phyloP scores from a whole-genome alignment of 2,329 filamentous ascomycete genomes.

The Capronia epimyces region DNA sequence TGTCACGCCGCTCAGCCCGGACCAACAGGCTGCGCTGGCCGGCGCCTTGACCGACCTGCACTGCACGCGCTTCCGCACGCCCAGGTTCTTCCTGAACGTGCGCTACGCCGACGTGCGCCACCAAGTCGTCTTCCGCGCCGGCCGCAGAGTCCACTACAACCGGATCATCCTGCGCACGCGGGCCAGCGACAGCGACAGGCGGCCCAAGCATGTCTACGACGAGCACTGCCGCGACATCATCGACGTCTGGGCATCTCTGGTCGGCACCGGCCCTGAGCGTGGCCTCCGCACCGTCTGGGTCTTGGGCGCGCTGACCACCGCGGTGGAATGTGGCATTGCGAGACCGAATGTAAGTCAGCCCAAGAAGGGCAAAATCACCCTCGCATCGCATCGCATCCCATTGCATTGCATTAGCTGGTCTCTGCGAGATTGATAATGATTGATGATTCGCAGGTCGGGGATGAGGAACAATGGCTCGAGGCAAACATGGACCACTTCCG shows the following conservation, averaged over 20 bases:
- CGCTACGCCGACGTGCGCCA: slow-evolving; percentile 14
- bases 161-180: slow-evolving; percentile 16
- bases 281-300: slow-evolving; percentile 19
- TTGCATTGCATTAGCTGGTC: too few species aligned
- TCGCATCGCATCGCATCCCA: neutral
- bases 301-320: slow-evolving; percentile 18
- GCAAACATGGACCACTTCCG: slow-evolving; percentile 15
- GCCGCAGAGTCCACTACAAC: slow-evolving; percentile 13
- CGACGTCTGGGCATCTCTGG: slow-evolving; percentile 8
- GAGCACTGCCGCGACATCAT: slow-evolving; percentile 19
- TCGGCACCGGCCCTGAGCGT: slow-evolving; percentile 6
- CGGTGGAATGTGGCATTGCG: slow-evolving; percentile 20
- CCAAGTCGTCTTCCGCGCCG: slow-evolving; percentile 17
- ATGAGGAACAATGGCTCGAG: slow-evolving; percentile 16
- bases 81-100: slow-evolving; percentile 17
- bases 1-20: slow-evolving; percentile 3
- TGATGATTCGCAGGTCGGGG: slow-evolving; percentile 18
- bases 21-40: slow-evolving; percentile 14
- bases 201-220: slow-evolving; percentile 17
- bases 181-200: slow-evolving; percentile 11
- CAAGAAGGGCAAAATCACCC: neutral
- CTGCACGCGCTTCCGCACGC: slow-evolving; percentile 15
- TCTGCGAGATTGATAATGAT: too few species aligned
- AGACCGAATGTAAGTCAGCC: slow-evolving; percentile 14
- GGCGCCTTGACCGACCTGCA: slow-evolving; percentile 14